These are phyloP conservation scores for Boletus semigastroideus DNA, from an alignment of 1,284 basidiomycete species.

Conservation along the genomic window DNA sequence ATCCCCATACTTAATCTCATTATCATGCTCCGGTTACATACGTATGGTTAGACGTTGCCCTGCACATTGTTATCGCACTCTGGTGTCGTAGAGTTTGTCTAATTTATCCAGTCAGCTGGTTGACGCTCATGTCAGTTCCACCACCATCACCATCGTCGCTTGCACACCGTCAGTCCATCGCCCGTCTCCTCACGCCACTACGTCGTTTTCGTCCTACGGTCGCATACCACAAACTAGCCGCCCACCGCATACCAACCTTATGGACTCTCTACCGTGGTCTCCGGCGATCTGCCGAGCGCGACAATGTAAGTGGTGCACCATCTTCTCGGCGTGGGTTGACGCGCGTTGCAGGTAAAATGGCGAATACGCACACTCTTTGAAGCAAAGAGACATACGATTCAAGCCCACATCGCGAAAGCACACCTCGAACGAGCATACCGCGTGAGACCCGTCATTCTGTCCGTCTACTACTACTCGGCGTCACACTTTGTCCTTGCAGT, in stretches of 20 bases:
- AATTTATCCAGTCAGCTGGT: no score
- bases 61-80: not conserved
- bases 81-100: not conserved
- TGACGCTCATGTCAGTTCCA: not conserved
- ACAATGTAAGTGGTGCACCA: constrained; percentile 43
- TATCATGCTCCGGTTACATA: not conserved
- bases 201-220: constrained; percentile 57
- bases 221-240: constrained; percentile 69
- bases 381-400: constrained; percentile 49
- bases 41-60: not conserved
- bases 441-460: constrained; percentile 31
- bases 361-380: constrained; percentile 58
- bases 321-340: not conserved
- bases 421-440: constrained; percentile 53
- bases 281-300: constrained; percentile 51
- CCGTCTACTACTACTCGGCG: not conserved
- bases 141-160: constrained; percentile 37
- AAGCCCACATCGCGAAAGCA: constrained; percentile 43
- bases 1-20: constrained; percentile 32
- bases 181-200: constrained; percentile 53
- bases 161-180: constrained; percentile 52
- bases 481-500: constrained; percentile 34
- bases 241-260: constrained; percentile 75
- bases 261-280: constrained; percentile 75
- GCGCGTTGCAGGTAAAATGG: constrained; percentile 48